Base-by-base conservation (phyloP, 1,284 basidiomycete genomes). In the Pseudozyma sp. region DNA sequence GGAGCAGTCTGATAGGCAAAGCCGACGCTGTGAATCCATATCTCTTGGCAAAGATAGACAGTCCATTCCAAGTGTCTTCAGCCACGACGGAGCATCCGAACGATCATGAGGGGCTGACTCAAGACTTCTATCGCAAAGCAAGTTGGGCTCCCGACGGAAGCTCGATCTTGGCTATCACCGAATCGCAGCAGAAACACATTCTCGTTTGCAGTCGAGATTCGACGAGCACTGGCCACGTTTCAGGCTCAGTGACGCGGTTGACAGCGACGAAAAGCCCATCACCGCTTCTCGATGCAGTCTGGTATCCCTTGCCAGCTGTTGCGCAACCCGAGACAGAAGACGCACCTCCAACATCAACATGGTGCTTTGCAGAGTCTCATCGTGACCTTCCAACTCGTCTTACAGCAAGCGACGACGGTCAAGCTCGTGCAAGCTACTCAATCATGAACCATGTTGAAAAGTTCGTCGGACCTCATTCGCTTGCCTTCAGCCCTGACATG, bases 391-490 rank as follows among this genome's bases (percentile, higher is more conserved):
- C 80, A 3, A 66, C 64, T 11, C 61, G 72, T 13, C 68, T 81
- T 13, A 71, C 79, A 35, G 60, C 71, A 16, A 70, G 74, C 54
- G 34, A 38, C 2, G 60, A 66, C 5, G 72, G 71, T 16, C 34
- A 54, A 18, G 54, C 55, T 5, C 63, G 70, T 4, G 76, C 76
- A 8, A 77, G 61, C 42, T 81, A 81, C 52, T 72, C 76, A 9
- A 68, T 81, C 59, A 78, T 80, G 73, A 71, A 81, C 25, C 79
- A 81, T 54, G 66, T 77, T 49, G 79, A 81, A 52, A 63, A 68
- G 18, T 81, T 76, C 45, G 59, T 78, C 18, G 77, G 69, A 14
- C 78, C 79, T 25, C 70, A 76, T 31, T 61, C 71, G 21, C 54
- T 81, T 18, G 73, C 62, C 3, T 77, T 81, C 58, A 78, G 73